Percentiles rank a stretch among this genome's conserved stretches.
These are phyloP conservation scores for Platismatia glauca DNA, from an alignment of 495 filamentous ascomycete genomes.

Conservation along the genomic window DNA sequence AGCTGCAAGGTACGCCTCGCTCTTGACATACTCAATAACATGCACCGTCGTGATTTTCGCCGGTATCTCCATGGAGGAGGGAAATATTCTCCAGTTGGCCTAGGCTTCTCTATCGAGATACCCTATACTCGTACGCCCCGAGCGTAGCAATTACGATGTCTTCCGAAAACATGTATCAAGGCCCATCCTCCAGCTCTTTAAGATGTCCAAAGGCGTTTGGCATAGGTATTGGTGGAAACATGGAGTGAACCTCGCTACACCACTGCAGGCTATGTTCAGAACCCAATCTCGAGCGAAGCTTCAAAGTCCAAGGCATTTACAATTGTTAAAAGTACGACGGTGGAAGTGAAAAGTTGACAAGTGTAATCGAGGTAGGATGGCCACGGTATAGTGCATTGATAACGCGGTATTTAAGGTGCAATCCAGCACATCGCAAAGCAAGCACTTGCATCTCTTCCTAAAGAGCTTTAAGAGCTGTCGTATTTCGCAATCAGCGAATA, in stretches of 20 bases:
- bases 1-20: neutral
- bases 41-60: neutral
- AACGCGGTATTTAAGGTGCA: neutral
- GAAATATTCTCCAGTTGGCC: neutral
- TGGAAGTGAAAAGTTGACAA: neutral
- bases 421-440: neutral
- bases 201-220: neutral
- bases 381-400: neutral
- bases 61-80: neutral
- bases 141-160: neutral
- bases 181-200: neutral
- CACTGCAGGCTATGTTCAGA: neutral
- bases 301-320: neutral
- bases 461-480: neutral
- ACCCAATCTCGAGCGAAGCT: neutral
- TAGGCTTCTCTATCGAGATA: too few relatives aligned
- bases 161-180: neutral
- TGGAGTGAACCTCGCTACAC: neutral
- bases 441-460: neutral
- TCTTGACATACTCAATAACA: neutral
- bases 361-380: neutral
- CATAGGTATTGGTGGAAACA: neutral
- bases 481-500: neutral
- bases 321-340: neutral
- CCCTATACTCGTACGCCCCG: neutral